A percentile compares a stretch with the other conserved stretches of the same genome.
Conservation (phyloP, 305 asterid species). For the Rubia balearica region DNA sequence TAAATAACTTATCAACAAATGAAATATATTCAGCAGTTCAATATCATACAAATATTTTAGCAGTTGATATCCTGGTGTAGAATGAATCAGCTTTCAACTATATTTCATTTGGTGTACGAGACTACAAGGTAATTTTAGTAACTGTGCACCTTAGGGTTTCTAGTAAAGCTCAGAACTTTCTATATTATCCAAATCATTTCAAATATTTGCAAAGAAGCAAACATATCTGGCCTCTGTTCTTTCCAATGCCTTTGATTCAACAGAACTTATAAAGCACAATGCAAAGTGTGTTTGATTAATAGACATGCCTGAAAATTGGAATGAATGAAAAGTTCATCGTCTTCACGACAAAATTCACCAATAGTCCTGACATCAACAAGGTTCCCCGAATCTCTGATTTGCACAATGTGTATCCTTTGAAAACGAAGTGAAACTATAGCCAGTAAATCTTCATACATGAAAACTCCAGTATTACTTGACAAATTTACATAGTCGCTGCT, state of each 20-base stretch:
- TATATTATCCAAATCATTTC: background rate
- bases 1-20: background rate
- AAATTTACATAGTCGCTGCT: slow-evolving; percentile 79
- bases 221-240: background rate
- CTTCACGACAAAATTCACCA: slow-evolving; percentile 89
- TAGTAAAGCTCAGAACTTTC: background rate
- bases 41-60: background rate
- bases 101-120: background rate
- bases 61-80: background rate
- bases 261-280: background rate
- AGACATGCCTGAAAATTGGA: slow-evolving; percentile 82
- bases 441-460: slow-evolving; percentile 87
- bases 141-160: background rate
- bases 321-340: slow-evolving; percentile 86
- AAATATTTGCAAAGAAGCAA: slow-evolving; percentile 3
- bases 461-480: slow-evolving; percentile 84
- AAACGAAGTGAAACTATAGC: slow-evolving; percentile 86
- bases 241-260: background rate
- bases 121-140: background rate
- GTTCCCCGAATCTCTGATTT: slow-evolving; percentile 86
- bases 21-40: background rate
- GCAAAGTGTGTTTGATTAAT: slow-evolving; percentile 24
- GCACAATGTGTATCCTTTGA: slow-evolving; percentile 91
- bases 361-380: slow-evolving; percentile 76
- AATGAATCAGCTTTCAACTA: background rate